Conservation (phyloP, 1,284 basidiomycete genomes). For the Leccinum subatratum region DNA sequence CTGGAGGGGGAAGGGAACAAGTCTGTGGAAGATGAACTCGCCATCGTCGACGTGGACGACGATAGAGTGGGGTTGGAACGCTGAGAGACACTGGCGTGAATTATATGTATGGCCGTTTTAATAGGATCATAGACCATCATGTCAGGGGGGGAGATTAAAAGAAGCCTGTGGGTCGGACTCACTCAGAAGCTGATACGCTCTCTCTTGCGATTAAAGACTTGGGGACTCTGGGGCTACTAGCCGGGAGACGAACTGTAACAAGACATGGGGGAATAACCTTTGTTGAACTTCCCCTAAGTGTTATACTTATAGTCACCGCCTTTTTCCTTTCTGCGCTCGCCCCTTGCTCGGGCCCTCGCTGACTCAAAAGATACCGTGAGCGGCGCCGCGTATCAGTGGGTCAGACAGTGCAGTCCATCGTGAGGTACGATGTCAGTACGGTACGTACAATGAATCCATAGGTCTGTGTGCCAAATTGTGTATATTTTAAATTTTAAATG, state of each 20-base stretch:
- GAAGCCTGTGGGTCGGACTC: not conserved
- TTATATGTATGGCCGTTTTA: not conserved
- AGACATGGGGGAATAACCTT: not conserved
- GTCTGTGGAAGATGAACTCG: not conserved
- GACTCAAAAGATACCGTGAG: not conserved
- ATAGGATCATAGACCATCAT: not conserved
- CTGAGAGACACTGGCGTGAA: constrained; percentile 1
- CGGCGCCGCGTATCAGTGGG: not conserved
- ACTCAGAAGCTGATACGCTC: not conserved
- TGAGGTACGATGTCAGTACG: not conserved
- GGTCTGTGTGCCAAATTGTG: too few relatives aligned
- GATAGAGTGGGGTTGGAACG: not conserved
- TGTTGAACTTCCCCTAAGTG: not conserved
- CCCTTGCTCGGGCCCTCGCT: not conserved
- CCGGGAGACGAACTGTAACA: not conserved
- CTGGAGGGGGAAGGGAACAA: not conserved
- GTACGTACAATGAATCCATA: not conserved
- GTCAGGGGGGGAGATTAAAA: too few relatives aligned
- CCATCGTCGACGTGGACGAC: constrained; percentile 1
- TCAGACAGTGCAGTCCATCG: not conserved
- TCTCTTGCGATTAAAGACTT: not conserved
- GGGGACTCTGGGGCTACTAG: not conserved
- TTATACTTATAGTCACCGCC: not conserved
- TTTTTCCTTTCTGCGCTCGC: not conserved
- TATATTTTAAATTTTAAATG: too few relatives aligned